Conservation (phyloP, 495 filamentous ascomycete species). For the Durotheca rogersii region DNA sequence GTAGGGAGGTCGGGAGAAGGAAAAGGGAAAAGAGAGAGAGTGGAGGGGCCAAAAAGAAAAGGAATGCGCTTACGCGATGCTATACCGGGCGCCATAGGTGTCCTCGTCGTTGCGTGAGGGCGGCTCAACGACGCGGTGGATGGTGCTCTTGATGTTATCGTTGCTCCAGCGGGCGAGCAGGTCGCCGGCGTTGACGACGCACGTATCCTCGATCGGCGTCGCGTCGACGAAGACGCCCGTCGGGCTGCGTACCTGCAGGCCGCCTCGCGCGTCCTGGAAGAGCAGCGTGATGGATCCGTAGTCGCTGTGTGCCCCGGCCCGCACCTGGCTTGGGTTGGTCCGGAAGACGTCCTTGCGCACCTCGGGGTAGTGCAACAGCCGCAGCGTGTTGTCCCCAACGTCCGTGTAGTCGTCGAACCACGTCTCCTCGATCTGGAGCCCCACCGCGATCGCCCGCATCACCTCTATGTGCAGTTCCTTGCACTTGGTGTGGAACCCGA, state of each 20-base stretch:
- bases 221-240: conserved; percentile 79
- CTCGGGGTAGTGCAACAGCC: conserved; percentile 85
- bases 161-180: conserved; percentile 88
- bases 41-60: too few relatives aligned
- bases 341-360: conserved; percentile 67
- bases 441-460: conserved; percentile 87
- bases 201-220: conserved; percentile 75
- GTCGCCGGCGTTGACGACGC: conserved; percentile 92
- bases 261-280: conserved; percentile 83
- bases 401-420: conserved; percentile 80
- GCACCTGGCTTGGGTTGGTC: conserved; percentile 69
- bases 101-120: conserved; percentile 50
- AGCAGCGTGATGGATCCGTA: conserved; percentile 87
- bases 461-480: conserved; percentile 73
- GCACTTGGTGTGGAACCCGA: conserved; percentile 68
- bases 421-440: conserved; percentile 67
- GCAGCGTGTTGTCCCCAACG: conserved; percentile 78
- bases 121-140: conserved; percentile 88
- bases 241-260: conserved; percentile 79
- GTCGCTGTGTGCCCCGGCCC: conserved; percentile 85
- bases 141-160: conserved; percentile 82
- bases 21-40: conserved; percentile 12
- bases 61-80: conserved; percentile 58
- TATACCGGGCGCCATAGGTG: conserved; percentile 64
- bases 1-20: conserved; percentile 43